A percentile compares a stretch with the other conserved stretches of the same genome.
phyloP scores from a whole-genome alignment of 805 yeast species.

The Yamadazyma tumulicola region DNA sequence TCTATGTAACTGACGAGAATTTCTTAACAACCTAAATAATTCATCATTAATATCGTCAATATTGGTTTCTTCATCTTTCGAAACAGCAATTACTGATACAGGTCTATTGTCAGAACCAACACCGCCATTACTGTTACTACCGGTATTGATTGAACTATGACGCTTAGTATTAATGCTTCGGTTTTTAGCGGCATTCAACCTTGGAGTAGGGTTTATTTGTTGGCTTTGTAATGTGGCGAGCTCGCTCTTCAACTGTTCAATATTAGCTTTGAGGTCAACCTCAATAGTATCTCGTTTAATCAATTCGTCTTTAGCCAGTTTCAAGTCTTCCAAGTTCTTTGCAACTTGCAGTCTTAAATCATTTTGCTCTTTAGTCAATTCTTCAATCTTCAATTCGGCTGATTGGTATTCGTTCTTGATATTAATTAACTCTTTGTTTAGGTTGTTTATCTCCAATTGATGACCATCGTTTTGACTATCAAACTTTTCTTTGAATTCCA shows the following conservation, averaged over 20 bases:
- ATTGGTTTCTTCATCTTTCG: conserved; percentile 49
- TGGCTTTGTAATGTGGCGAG: conserved; percentile 43
- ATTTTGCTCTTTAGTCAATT: conserved; percentile 57
- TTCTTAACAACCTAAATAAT: conserved; percentile 64
- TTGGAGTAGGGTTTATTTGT: conserved; percentile 16
- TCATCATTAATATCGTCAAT: conserved; percentile 74
- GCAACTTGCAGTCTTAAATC: conserved; percentile 62
- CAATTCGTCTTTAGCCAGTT: conserved; percentile 55
- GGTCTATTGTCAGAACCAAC: conserved; percentile 43
- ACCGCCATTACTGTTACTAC: conserved; percentile 3
- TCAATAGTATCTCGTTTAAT: conserved; percentile 61
- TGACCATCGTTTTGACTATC: conserved; percentile 47
- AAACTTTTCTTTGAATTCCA: conserved; percentile 47
- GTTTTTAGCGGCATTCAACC: conserved; percentile 22
- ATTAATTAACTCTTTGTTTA: conserved; percentile 53
- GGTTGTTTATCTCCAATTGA: conserved; percentile 40
- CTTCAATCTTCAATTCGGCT: conserved; percentile 58
- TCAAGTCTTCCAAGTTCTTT: conserved; percentile 58
- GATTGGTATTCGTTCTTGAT: conserved; percentile 55
- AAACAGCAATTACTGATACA: conserved; percentile 58
- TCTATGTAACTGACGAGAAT: conserved; percentile 66
- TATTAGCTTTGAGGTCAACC: conserved; percentile 60
- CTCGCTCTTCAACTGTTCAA: conserved; percentile 51
- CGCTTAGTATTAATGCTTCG: conserved; percentile 37
- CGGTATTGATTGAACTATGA: conserved; percentile 20